phyloP scores from a whole-genome alignment of 371 early-diverging fungal species.

The Umbelopsis sp. region DNA sequence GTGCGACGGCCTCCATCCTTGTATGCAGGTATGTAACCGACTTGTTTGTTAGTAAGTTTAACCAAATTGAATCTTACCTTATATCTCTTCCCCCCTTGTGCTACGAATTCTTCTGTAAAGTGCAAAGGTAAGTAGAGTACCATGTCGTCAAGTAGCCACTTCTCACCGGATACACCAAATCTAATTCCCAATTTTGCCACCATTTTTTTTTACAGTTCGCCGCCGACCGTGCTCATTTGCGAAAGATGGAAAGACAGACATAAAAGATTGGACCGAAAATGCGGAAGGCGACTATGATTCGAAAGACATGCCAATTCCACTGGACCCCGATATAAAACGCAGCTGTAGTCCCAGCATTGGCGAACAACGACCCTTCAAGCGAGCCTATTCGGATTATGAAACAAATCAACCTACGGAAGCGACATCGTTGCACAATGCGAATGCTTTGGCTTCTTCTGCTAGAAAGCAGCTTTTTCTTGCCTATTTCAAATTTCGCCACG shows the following conservation, averaged over 20 bases:
- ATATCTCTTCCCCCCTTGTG: neutral
- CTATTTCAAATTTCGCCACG: constrained; percentile 12
- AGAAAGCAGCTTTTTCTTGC: neutral
- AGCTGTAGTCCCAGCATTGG: neutral
- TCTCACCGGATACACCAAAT: neutral
- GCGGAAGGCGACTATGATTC: neutral
- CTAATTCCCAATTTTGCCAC: constrained; percentile 5
- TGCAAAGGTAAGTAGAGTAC: constrained; percentile 2
- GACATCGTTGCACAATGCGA: neutral
- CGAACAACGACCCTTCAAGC: neutral
- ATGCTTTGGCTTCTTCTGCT: neutral
- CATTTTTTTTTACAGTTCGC: constrained; percentile 19
- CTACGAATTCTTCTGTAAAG: neutral
- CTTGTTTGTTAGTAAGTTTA: neutral
- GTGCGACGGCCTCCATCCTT: constrained; percentile 13
- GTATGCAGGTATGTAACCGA: constrained; percentile 6
- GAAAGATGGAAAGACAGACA: constrained; percentile 22
- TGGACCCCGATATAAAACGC: neutral
- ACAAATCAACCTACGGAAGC: neutral
- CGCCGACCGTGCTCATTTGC: constrained; percentile 29
- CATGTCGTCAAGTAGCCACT: neutral
- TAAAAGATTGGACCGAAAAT: constrained; percentile 3
- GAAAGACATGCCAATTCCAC: neutral
- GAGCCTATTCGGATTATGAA: neutral
- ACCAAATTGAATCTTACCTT: neutral